A percentile compares a stretch with the other conserved stretches of the same genome.
Evolutionary conservation across 208 protist genomes (phyloP).

Genomic region (Leishmania tarentolae): DNA sequence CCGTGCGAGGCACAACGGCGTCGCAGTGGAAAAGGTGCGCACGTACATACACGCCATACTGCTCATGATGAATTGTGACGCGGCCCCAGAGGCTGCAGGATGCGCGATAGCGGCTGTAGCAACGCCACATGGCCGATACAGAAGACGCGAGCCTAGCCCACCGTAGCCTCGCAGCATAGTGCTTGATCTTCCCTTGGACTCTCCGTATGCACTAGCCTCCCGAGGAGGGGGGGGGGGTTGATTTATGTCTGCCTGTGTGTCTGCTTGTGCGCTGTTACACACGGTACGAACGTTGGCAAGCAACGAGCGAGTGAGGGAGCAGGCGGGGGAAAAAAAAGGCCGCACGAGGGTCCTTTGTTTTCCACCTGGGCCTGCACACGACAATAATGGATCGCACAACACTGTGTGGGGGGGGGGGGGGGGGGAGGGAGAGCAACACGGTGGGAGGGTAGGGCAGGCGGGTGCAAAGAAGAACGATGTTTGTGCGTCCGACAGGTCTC

Average conservation of each 20-base stretch:
- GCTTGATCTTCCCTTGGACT: not conserved
- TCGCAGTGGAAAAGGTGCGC: constrained; percentile 12
- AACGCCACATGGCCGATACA: not conserved
- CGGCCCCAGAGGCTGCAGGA: not conserved
- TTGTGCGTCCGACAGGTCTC: not conserved
- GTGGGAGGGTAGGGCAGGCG: not conserved
- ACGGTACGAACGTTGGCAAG: not conserved
- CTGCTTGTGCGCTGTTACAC: not conserved
- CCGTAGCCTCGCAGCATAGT: constrained; percentile 1
- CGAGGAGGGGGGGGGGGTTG: not conserved
- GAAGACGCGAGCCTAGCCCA: not conserved
- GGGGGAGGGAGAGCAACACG: not conserved
- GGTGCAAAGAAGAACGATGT: not conserved
- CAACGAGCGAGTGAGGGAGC: not conserved
- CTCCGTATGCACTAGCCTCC: not conserved
- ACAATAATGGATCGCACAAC: not conserved
- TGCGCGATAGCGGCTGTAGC: not conserved
- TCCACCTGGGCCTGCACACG: not conserved
- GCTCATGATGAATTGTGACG: not conserved
- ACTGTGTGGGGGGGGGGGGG: not conserved
- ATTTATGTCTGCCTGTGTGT: not conserved
- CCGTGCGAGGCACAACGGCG: constrained; percentile 30
- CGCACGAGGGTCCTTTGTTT: not conserved
- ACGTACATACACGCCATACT: not conserved
- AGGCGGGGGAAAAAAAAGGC: not conserved